A percentile compares a stretch with the other conserved stretches of the same genome.
Evolutionary conservation across 768 basidiomycete species (phyloP).

Genomic region (Fomitopsis pulvina): DNA sequence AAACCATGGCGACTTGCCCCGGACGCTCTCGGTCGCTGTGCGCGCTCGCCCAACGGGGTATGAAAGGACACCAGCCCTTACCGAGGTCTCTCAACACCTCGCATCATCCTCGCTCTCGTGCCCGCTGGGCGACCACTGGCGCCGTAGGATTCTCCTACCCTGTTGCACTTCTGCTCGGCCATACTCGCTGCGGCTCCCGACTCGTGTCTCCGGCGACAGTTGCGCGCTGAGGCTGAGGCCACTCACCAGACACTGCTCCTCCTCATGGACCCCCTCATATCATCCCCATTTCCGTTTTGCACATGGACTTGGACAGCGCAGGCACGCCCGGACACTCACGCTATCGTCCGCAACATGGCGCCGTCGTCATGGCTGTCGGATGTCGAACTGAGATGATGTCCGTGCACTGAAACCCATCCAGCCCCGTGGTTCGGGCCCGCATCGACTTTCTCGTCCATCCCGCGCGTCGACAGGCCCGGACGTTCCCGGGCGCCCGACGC

Average conservation of each 20-base stretch:
- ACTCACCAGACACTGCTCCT: too few species aligned
- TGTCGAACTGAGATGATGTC: background rate
- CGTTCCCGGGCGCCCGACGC: too few species aligned
- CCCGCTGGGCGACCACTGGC: too few species aligned
- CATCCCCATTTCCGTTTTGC: too few species aligned
- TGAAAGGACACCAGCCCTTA: background rate
- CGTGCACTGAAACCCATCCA: background rate
- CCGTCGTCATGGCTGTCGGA: slow-evolving; percentile 1
- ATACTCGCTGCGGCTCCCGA: background rate
- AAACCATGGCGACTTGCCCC: too few species aligned
- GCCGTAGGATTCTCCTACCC: background rate
- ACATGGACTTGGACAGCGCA: too few species aligned
- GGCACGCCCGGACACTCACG: too few species aligned
- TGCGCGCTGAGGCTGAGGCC: background rate
- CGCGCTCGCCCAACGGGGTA: too few species aligned
- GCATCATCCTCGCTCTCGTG: background rate
- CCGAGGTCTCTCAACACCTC: background rate
- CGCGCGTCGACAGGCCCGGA: background rate
- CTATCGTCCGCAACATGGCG: background rate
- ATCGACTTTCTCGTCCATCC: background rate
- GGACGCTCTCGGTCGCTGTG: background rate
- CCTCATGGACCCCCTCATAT: too few species aligned
- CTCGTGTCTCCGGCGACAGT: background rate
- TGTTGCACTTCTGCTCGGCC: background rate
- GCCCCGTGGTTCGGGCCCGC: background rate